phyloP scores from a whole-genome alignment of 2,329 filamentous ascomycete genomes.

The Plenodomus biglobosus region DNA sequence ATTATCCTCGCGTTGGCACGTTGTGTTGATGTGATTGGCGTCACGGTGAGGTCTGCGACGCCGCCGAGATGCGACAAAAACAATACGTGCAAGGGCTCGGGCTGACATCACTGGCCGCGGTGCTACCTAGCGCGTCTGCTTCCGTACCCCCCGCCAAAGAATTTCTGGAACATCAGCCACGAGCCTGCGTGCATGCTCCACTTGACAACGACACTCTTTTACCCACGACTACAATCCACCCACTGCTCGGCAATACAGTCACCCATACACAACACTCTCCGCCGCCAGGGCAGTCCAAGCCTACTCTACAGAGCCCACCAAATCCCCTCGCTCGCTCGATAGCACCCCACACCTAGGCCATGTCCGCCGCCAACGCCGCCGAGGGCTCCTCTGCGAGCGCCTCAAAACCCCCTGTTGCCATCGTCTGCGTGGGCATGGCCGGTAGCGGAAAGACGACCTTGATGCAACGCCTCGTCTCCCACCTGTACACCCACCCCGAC shows the following conservation, averaged over 20 bases:
- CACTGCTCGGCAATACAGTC: too few relatives aligned
- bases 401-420: conserved; percentile 61
- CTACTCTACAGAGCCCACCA: too few relatives aligned
- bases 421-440: conserved; percentile 97
- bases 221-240: conserved; percentile 1
- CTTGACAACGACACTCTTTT: not conserved
- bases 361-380: conserved; percentile 44
- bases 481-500: conserved; percentile 78
- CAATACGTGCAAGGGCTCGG: not conserved
- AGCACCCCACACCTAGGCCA: too few relatives aligned
- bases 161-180: conserved; percentile 21
- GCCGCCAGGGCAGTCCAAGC: too few relatives aligned
- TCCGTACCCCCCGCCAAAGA: conserved; percentile 39
- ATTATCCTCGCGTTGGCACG: conserved; percentile 52
- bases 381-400: conserved; percentile 15
- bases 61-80: not conserved
- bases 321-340: too few relatives aligned
- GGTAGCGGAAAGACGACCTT: conserved; percentile 99
- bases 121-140: conserved; percentile 12
- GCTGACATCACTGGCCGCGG: conserved; percentile 30
- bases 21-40: not conserved
- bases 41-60: conserved; percentile 1
- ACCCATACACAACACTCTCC: too few relatives aligned
- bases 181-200: not conserved
- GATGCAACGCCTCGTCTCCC: conserved; percentile 95